Percentiles rank a stretch among this genome's conserved stretches.
These are phyloP conservation scores for Cryptococcus wingfieldii DNA, from an alignment of 1,284 basidiomycete species.

Conservation along the genomic window DNA sequence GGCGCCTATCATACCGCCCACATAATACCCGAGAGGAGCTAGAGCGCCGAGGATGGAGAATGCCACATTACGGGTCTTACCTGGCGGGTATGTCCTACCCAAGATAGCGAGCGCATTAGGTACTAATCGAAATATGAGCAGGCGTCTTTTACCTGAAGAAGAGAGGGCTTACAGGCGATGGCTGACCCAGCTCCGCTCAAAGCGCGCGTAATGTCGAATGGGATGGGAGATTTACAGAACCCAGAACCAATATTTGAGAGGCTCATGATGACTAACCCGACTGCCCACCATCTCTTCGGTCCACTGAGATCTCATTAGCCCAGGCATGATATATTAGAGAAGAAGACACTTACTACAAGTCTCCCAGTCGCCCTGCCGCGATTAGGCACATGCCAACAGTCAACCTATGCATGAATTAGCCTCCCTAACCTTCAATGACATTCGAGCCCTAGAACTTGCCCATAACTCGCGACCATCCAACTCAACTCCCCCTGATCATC, in stretches of 20 bases:
- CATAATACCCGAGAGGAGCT: constrained; percentile 27
- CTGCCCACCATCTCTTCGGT: constrained; percentile 5
- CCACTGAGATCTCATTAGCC: background rate
- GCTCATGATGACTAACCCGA: constrained; percentile 11
- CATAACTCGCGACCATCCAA: constrained; percentile 29
- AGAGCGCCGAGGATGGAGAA: constrained; percentile 31
- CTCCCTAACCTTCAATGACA: too few species aligned
- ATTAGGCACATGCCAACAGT: constrained; percentile 34
- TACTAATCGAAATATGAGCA: constrained; percentile 4
- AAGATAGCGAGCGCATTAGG: constrained; percentile 32
- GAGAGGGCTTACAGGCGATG: constrained; percentile 16
- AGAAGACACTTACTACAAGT: constrained; percentile 20
- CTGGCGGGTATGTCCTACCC: constrained; percentile 26
- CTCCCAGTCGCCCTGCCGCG: constrained; percentile 25
- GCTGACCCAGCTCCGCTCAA: constrained; percentile 30
- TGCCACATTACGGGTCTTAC: constrained; percentile 18
- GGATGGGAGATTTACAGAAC: constrained; percentile 19
- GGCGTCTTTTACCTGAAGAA: too few species aligned
- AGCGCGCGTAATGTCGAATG: constrained; percentile 28
- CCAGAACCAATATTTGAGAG: constrained; percentile 18
- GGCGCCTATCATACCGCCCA: constrained; percentile 23
- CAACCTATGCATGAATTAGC: constrained; percentile 5
- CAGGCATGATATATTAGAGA: too few species aligned
- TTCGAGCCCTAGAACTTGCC: constrained; percentile 2
- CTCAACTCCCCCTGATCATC: constrained; percentile 20